Conservation (phyloP, 768 basidiomycete genomes). For the Leccinum obscurum region DNA sequence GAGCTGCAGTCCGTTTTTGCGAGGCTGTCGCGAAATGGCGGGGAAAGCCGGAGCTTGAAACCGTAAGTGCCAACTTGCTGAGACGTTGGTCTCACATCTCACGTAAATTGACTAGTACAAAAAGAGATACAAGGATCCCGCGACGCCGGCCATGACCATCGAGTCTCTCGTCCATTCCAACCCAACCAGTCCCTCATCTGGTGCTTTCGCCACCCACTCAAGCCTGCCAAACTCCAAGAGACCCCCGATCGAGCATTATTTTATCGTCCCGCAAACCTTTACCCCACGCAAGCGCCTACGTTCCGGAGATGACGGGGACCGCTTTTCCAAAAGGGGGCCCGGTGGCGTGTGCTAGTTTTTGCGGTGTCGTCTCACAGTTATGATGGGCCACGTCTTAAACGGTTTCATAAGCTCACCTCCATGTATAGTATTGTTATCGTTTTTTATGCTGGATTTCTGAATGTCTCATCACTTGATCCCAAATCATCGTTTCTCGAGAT, state of each 20-base stretch:
- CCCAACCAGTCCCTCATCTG: conserved; percentile 54
- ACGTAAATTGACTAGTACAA: conserved; percentile 50
- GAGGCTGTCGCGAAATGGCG: conserved; percentile 83
- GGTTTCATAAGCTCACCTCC: conserved; percentile 6
- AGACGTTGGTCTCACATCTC: conserved; percentile 16
- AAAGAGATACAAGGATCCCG: conserved; percentile 41
- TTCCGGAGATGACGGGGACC: conserved; percentile 28
- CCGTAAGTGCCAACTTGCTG: conserved; percentile 39
- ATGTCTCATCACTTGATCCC: conserved; percentile 1
- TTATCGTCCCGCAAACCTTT: conserved; percentile 24
- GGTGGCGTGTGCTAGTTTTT: conserved; percentile 10
- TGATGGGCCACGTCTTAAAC: conserved; percentile 2
- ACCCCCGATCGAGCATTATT: conserved; percentile 42
- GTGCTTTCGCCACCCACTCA: conserved; percentile 22
- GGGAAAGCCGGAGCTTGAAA: conserved; percentile 82
- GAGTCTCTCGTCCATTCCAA: conserved; percentile 72
- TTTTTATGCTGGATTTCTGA: conserved; percentile 8
- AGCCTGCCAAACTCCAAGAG: conserved; percentile 24
- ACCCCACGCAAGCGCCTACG: conserved; percentile 30
- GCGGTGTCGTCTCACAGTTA: conserved; percentile 18
- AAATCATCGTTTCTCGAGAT: background rate
- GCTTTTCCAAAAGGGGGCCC: conserved; percentile 24
- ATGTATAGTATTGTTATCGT: conserved; percentile 34
- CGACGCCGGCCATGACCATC: conserved; percentile 51
- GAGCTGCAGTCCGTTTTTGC: conserved; percentile 74